These are phyloP conservation scores for Opeltia flavorubescens DNA, from an alignment of 495 filamentous ascomycete genomes.

Conservation along the genomic window DNA sequence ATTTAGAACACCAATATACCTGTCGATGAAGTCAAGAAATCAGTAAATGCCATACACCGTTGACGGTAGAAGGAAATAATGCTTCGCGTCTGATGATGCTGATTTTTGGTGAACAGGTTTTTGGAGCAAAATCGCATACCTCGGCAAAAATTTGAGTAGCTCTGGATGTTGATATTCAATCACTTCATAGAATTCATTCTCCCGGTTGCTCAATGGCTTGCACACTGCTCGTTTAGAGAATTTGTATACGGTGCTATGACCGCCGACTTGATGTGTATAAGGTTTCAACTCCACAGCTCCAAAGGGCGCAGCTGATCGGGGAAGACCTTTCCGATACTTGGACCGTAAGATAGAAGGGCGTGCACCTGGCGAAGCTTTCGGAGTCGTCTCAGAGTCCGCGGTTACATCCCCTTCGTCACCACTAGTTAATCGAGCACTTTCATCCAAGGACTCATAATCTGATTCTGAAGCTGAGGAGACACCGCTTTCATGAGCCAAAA, in stretches of 20 bases:
- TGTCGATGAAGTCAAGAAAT: conserved; percentile 23
- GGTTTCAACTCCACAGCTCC: conserved; percentile 93
- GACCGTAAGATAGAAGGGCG: conserved; percentile 20
- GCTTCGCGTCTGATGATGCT: too few species aligned
- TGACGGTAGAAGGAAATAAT: too few species aligned
- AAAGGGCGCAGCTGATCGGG: conserved; percentile 40
- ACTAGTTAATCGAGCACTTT: conserved; percentile 31
- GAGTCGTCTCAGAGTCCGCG: conserved; percentile 45
- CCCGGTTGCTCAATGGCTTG: conserved; percentile 91
- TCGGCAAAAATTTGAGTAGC: conserved; percentile 78
- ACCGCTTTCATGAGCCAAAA: conserved; percentile 23
- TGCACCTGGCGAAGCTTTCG: conserved; percentile 42
- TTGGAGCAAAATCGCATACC: conserved; percentile 40
- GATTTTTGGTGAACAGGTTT: too few species aligned
- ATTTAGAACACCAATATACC: conserved; percentile 95
- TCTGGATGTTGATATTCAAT: conserved; percentile 83
- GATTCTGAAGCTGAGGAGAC: conserved; percentile 42
- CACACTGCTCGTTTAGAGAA: conserved; percentile 92
- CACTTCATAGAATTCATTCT: conserved; percentile 97
- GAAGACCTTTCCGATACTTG: conserved; percentile 23
- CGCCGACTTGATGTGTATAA: conserved; percentile 93
- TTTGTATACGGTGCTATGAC: conserved; percentile 89
- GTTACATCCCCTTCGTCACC: conserved; percentile 39
- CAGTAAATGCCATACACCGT: conserved; percentile 2
- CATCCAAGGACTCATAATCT: conserved; percentile 42